These are phyloP conservation scores for Sporothrix mexicana DNA, from an alignment of 2,329 filamentous ascomycete genomes.

Conservation along the genomic window DNA sequence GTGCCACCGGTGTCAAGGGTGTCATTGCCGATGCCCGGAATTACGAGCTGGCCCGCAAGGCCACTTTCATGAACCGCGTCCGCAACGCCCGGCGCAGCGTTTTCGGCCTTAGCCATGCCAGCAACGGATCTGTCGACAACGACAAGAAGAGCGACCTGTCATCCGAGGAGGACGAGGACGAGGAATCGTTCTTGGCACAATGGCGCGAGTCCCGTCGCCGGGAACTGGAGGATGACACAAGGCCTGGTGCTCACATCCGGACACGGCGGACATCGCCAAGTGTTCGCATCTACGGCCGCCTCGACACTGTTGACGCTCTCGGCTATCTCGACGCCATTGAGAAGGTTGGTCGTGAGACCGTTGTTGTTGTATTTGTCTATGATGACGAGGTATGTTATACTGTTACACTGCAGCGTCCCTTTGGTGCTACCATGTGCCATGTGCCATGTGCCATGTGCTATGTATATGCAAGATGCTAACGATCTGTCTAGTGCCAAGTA, in stretches of 20 bases:
- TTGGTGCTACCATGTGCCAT: not conserved
- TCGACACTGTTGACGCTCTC: conserved; percentile 84
- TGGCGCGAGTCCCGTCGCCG: conserved; percentile 83
- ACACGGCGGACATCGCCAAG: conserved; percentile 77
- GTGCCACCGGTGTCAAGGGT: conserved; percentile 82
- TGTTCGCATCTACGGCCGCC: conserved; percentile 74
- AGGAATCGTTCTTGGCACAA: conserved; percentile 79
- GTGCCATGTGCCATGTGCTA: too few relatives aligned
- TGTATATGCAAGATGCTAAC: conserved; percentile 25
- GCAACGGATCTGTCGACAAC: conserved; percentile 44
- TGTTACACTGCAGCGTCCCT: conserved; percentile 14
- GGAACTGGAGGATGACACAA: conserved; percentile 72
- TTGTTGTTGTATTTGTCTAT: conserved; percentile 92
- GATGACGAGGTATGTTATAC: conserved; percentile 72
- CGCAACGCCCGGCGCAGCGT: conserved; percentile 61
- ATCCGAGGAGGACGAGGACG: conserved; percentile 63
- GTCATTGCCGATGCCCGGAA: conserved; percentile 84
- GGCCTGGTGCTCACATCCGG: conserved; percentile 49
- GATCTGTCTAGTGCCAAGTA: conserved; percentile 69
- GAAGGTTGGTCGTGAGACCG: conserved; percentile 78
- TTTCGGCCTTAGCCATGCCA: conserved; percentile 53
- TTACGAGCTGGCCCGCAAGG: conserved; percentile 70
- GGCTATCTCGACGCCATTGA: conserved; percentile 98
- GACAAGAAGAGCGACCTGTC: conserved; percentile 48
- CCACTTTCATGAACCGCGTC: conserved; percentile 60